These are phyloP conservation scores for Wickerhamomyces sydowiorum DNA, from an alignment of 805 yeast genomes.

Conservation along the genomic window DNA sequence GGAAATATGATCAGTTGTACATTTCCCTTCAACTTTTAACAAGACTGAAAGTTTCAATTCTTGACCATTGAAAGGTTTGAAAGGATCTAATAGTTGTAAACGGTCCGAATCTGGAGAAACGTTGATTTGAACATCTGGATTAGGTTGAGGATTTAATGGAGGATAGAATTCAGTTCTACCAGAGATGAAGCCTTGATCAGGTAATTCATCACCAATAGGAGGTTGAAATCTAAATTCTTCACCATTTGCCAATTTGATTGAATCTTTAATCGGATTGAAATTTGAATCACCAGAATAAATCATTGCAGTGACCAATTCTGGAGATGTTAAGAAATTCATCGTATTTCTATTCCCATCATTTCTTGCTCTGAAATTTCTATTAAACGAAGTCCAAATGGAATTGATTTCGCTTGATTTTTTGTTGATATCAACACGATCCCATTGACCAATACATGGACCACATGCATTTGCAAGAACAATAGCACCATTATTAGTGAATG, in stretches of 20 bases:
- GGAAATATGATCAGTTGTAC: conserved; percentile 97
- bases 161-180: conserved; percentile 80
- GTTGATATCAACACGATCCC: conserved; percentile 87
- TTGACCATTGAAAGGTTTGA: conserved; percentile 78
- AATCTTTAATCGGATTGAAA: conserved; percentile 87
- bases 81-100: conserved; percentile 86
- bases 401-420: conserved; percentile 62
- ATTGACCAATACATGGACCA: conserved; percentile 99
- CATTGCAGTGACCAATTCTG: conserved; percentile 96
- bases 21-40: conserved; percentile 93
- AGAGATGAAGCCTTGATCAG: conserved; percentile 65
- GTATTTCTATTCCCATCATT: conserved; percentile 98
- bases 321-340: conserved; percentile 97
- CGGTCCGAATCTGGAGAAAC: conserved; percentile 91
- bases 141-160: conserved; percentile 57
- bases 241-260: conserved; percentile 68
- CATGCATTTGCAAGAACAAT: conserved; percentile 94
- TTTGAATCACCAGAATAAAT: conserved; percentile 89
- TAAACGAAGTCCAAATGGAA: conserved; percentile 94
- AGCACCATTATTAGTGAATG: conserved; percentile 85
- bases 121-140: conserved; percentile 50
- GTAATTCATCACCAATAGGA: conserved; percentile 82
- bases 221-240: conserved; percentile 70
- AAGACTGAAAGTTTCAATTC: conserved; percentile 74
- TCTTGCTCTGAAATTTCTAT: conserved; percentile 96